Evolutionary conservation across 2,329 filamentous ascomycete species (phyloP), one percentile per base, ranked within the genome.

Genomic region (Parastagonospora nodorum): DNA sequence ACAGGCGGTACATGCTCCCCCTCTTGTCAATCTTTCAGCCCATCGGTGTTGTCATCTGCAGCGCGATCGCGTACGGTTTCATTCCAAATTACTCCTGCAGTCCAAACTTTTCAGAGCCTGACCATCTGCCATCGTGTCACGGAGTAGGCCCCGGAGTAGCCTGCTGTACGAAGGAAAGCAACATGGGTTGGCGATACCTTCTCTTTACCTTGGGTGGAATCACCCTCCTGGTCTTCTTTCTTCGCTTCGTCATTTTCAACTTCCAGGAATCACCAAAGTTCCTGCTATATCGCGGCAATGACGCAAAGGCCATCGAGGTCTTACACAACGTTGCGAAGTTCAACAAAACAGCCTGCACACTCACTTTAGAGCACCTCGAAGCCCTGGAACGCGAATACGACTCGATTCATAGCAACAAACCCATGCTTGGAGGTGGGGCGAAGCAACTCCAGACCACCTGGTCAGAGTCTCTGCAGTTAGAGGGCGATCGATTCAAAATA

Each of bases 191-290:
- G 76, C 64, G 76, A 32, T 78, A 78, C 54, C 56, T 77, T 5
- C 57, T 77, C 32, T 76, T 72, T 53, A 76, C 72, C 1, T 63
- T 78, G 6, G 75, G 76, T 1, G 66, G 64, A 0, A 66, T 72
- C 35, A 78, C 75, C 0, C 55, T 78, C 1, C 47, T 69, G 10
- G 66, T 78, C 10, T 85, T 83, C 37, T 63, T 85, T 38, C 60
- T 81, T 1, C 80, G 84, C 15, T 75, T 84, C 32, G 77, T 80
- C 1, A 62, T 85, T 32, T 80, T 86, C 58, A 72, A 74, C 4
- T 80, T 86, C 40, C 78, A 77, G 52, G 83, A 86, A 58, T 84
- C 82, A 2, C 84, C 84, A 0, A 86, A 86, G 60, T 86, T 82
- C 57, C 74, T 84, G 5, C 71, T 86, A 7, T 80, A 78, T 36